A percentile compares a stretch with the other conserved stretches of the same genome.
Conservation (phyloP, 352 stramenopile genomes). For the Phytophthora sp. region DNA sequence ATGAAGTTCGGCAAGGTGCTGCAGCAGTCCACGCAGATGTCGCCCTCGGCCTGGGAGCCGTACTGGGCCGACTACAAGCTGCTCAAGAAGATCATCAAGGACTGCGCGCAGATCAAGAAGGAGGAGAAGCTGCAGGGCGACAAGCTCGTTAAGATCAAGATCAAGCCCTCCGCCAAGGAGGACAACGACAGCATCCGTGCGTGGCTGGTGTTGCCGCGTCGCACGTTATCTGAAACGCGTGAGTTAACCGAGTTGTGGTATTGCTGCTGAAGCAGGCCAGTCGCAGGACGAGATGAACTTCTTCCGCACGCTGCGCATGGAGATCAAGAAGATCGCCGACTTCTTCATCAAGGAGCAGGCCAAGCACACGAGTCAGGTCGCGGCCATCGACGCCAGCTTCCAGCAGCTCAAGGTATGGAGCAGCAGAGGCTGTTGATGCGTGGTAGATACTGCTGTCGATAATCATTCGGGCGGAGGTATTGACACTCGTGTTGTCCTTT, state of each 20-base stretch:
- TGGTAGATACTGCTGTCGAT: background rate
- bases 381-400: slow-evolving; percentile 72
- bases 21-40: slow-evolving; percentile 88
- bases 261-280: slow-evolving; percentile 51
- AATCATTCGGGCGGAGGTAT: slow-evolving; percentile 6
- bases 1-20: slow-evolving; percentile 92
- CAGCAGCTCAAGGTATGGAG: slow-evolving; percentile 59
- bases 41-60: slow-evolving; percentile 70
- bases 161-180: slow-evolving; percentile 76
- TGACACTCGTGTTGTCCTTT: background rate
- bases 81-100: slow-evolving; percentile 91
- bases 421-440: background rate
- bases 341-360: slow-evolving; percentile 88
- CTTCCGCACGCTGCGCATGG: slow-evolving; percentile 80
- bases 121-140: slow-evolving; percentile 86
- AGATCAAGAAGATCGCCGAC: slow-evolving; percentile 88
- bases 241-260: slow-evolving; percentile 1
- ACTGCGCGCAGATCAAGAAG: slow-evolving; percentile 88
- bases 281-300: slow-evolving; percentile 90
- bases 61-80: slow-evolving; percentile 91
- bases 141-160: slow-evolving; percentile 78
- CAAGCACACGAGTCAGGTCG: slow-evolving; percentile 68
- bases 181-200: slow-evolving; percentile 90
- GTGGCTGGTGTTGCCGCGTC: slow-evolving; percentile 14
- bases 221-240: too few species aligned